A percentile compares a stretch with the other conserved stretches of the same genome.
Conservation (phyloP, 2,329 filamentous ascomycete species). For the Epichloe sylvatica region DNA sequence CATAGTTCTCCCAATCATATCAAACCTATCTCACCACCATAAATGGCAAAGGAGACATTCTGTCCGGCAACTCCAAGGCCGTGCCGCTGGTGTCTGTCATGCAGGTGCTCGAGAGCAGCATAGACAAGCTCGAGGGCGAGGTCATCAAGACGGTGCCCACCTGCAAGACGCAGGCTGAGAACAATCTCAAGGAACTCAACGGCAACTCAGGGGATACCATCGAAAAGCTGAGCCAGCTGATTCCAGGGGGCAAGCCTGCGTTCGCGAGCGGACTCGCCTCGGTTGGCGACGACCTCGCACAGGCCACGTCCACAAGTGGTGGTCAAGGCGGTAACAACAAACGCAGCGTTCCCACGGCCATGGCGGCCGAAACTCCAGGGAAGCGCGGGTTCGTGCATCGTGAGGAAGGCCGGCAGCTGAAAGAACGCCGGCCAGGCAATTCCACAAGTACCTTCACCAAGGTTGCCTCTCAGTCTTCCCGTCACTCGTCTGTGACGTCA, state of each 20-base stretch:
- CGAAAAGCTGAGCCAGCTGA: background rate
- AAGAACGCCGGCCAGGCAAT: too few relatives aligned
- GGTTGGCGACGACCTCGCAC: background rate
- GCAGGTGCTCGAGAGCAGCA: slow-evolving; percentile 6
- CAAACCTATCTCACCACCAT: slow-evolving; percentile 8
- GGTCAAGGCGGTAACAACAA: too few relatives aligned
- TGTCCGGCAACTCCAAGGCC: slow-evolving; percentile 6
- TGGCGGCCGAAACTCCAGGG: too few relatives aligned
- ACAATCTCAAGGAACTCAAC: background rate
- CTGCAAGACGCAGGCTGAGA: slow-evolving; percentile 5
- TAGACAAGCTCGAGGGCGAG: slow-evolving; percentile 9
- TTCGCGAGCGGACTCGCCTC: background rate
- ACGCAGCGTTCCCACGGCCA: too few relatives aligned
- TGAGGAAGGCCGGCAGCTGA: too few relatives aligned
- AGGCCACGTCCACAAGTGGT: background rate
- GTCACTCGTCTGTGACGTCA: too few relatives aligned
- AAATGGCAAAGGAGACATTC: slow-evolving; percentile 5
- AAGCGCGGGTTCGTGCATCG: too few relatives aligned
- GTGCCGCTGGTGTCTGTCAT: slow-evolving; percentile 7
- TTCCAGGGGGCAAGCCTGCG: background rate
- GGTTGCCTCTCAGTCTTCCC: too few relatives aligned
- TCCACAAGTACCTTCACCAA: too few relatives aligned
- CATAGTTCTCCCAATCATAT: slow-evolving; percentile 8
- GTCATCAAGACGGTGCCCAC: slow-evolving; percentile 9
- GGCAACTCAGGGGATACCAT: background rate